These are phyloP conservation scores for Guillardia theta DNA, from an alignment of 78 protist species.

Conservation along the genomic window DNA sequence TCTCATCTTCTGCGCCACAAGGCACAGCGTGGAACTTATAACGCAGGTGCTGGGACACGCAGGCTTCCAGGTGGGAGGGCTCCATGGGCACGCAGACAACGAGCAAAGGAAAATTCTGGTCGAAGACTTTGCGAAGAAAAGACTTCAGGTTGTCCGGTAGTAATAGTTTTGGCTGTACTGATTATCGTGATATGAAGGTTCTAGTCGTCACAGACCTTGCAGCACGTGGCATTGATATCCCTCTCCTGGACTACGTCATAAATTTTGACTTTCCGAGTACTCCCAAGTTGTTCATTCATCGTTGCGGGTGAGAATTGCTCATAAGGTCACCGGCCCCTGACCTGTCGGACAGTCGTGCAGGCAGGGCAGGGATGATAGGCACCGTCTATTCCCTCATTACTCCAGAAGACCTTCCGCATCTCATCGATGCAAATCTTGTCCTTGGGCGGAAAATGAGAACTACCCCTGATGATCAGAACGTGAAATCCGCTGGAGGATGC, in stretches of 20 bases:
- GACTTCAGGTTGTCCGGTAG: too few species aligned
- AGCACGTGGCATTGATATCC: slow-evolving; percentile 91
- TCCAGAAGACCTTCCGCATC: not conserved
- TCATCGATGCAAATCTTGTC: not conserved
- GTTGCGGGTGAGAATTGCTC: slow-evolving; percentile 98
- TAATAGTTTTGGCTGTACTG: too few species aligned
- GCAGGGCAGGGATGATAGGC: not conserved
- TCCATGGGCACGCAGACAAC: not conserved
- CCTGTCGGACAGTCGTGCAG: not conserved
- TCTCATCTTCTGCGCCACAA: not conserved
- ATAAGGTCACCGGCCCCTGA: slow-evolving; percentile 88
- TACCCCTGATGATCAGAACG: too few species aligned
- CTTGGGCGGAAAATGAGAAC: not conserved
- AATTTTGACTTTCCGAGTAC: slow-evolving; percentile 29
- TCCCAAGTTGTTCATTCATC: slow-evolving; percentile 94
- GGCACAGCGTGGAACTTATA: not conserved
- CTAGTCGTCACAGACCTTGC: slow-evolving; percentile 95
- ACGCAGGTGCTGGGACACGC: not conserved
- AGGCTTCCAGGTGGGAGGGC: not conserved
- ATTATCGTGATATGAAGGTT: slow-evolving; percentile 38
- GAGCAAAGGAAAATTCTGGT: not conserved
- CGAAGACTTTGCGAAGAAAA: not conserved
- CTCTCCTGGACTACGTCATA: slow-evolving; percentile 54
- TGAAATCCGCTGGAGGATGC: not conserved
- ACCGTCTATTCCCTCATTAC: not conserved